Conservation (phyloP, 2,329 filamentous ascomycete species). For the Diplodia seriata region DNA sequence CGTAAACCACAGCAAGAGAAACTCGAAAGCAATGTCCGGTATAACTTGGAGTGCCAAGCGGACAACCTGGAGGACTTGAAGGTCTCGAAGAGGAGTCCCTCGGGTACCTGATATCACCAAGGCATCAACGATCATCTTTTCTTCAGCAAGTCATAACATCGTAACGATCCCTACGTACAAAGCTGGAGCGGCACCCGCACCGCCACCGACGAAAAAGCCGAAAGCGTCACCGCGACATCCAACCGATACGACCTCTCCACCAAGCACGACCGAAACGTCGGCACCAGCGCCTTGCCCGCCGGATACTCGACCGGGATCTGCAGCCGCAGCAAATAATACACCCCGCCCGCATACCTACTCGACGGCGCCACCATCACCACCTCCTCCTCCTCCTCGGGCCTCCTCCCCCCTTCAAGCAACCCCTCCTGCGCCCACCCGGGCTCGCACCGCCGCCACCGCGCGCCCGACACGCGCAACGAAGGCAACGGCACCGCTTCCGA, state of each 20-base stretch:
- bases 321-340: conserved; percentile 9
- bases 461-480: neutral
- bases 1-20: neutral
- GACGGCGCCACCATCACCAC: neutral
- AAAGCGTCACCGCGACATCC: conserved; percentile 2
- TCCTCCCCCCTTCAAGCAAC: neutral
- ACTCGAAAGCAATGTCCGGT: neutral
- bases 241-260: conserved; percentile 1
- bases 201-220: neutral
- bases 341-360: neutral
- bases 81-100: neutral
- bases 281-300: conserved; percentile 9
- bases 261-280: conserved; percentile 7
- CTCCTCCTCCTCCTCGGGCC: neutral
- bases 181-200: conserved; percentile 13
- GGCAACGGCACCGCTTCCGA: neutral
- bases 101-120: neutral
- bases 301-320: conserved; percentile 7
- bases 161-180: neutral
- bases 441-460: neutral
- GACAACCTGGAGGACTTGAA: neutral
- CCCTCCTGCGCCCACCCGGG: neutral
- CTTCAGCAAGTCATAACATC: neutral
- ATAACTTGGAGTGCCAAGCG: neutral
- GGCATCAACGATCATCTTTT: neutral